Evolutionary conservation across 1,139 yeast species (phyloP), one percentile per base, ranked within the genome.

Genomic region (Sugiyamaella castrensis): DNA sequence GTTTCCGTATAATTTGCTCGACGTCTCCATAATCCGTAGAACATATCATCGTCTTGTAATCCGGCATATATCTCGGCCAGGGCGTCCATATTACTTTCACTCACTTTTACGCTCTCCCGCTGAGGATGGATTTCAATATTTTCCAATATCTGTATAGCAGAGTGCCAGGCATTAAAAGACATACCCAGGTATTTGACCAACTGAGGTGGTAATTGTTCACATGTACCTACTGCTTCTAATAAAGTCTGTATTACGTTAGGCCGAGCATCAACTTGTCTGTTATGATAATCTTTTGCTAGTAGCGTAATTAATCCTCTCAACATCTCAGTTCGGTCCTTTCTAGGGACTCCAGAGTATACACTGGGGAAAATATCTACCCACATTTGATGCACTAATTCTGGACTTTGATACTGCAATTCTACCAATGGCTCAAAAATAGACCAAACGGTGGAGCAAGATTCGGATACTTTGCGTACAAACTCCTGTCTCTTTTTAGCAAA

Each of bases 11-110:
- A 94, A 66, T 89, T 91, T 7, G 98, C 96, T 52, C 97, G 78
- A 65, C 97, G 78, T 68, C 98, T 81, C 98, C 99, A 94, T 54
- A 89, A 74, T 4, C 99, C 99, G 64, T 94, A 92, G 64, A 92
- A 94, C 92, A 91, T 87, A 61, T 94, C 98, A 51, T 87, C 95
- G 63, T 94, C 98, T 60, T 88, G 94, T 52, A 94, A 70, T 2
- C 86, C 81, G 2, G 97, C 86, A 63, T 91, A 92, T 66, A 91
- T 72, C 67, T 92, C 97, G 27, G 91, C 81, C 48, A 92, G 71
- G 0, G 98, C 97, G 70, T 94, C 98, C 57, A 86, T 83, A 42
- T 89, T 88, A 7, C 89, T 84, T 54, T 91, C 98, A 32, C 84
- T 77, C 8, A 92, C 87, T 53, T 84, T 86, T 5, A 81, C 75